These are phyloP conservation scores for Lunularia cruciata DNA, from an alignment of 225 moss, liverwort and hornwort genomes.

Conservation along the genomic window DNA sequence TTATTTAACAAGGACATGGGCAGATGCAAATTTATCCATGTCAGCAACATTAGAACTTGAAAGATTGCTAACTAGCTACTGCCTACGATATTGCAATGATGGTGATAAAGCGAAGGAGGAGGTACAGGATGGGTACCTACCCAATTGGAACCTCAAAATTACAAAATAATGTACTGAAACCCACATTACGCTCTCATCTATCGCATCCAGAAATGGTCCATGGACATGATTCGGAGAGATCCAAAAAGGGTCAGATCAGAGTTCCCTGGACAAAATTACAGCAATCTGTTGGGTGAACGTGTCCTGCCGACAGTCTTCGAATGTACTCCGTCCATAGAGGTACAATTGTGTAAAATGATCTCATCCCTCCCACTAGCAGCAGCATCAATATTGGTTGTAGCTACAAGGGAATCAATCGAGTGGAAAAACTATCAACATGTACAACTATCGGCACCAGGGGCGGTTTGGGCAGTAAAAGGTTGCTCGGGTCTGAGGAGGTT, in stretches of 20 bases:
- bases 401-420: not conserved
- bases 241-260: not conserved
- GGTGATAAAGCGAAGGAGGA: too few species aligned
- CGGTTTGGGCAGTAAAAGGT: slow-evolving; percentile 30
- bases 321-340: not conserved
- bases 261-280: slow-evolving; percentile 3
- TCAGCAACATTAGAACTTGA: too few species aligned
- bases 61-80: too few species aligned
- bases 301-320: not conserved
- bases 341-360: not conserved
- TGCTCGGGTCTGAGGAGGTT: slow-evolving; percentile 66
- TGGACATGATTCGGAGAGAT: not conserved
- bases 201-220: not conserved
- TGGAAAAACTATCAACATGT: slow-evolving; percentile 31
- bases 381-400: not conserved
- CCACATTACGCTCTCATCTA: not conserved
- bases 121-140: not conserved
- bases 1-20: too few species aligned
- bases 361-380: not conserved
- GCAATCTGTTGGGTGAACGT: not conserved
- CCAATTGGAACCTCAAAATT: not conserved
- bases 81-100: too few species aligned
- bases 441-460: slow-evolving; percentile 33
- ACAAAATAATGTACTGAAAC: not conserved
- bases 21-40: too few species aligned